Base-by-base conservation (phyloP, 1,284 basidiomycete species). In the Filobasidium uniguttulatum region DNA sequence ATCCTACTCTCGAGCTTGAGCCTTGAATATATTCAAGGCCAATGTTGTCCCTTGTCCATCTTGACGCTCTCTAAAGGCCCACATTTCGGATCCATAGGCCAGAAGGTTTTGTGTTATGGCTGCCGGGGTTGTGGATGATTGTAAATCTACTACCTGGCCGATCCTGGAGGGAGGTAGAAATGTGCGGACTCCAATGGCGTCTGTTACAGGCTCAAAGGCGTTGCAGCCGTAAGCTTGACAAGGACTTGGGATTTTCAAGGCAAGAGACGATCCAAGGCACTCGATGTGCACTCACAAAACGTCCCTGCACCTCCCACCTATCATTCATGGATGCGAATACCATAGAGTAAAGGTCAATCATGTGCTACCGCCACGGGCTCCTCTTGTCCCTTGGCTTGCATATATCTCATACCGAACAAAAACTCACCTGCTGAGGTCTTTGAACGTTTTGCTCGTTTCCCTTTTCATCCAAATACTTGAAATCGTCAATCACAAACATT, bases 221-320 rank as follows among this genome's bases (percentile, higher is more conserved):
- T 6, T 5, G 30, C 14, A 19, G 9, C 25, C 14, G 10, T 3
- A 23, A 14, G 6, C 19, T 43, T 34, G 3, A n/a, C 19, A 2
- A 7, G 28, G 5, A 15, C 20, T 15, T 5, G 1, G 19, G 5
- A 9, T 29, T 23, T 2, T n/a, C n/a, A 25, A 7, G 23, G 10
- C 26, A 10, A 44, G 41, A 10, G 7, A 10, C 41, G 19, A 15
- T 10, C 23, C 41, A 20, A 44, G 14, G 8, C 7, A 44, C 19
- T 10, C 23, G 12, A 19, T 14, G 7, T 15, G 5, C 3, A 56
- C 59, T 22, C 31, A 69, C 66, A 61, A 28, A 67, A 69, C 8
- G 64, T 63, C 0, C 67, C 67, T 6, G 60, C 65, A 20, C 67
- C 67, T 0, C 66, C 67, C 23, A 69, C 60, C 66, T 69, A 35